phyloP scores from a whole-genome alignment of 805 yeast species.

The Teunomyces barrocoloradensis region DNA sequence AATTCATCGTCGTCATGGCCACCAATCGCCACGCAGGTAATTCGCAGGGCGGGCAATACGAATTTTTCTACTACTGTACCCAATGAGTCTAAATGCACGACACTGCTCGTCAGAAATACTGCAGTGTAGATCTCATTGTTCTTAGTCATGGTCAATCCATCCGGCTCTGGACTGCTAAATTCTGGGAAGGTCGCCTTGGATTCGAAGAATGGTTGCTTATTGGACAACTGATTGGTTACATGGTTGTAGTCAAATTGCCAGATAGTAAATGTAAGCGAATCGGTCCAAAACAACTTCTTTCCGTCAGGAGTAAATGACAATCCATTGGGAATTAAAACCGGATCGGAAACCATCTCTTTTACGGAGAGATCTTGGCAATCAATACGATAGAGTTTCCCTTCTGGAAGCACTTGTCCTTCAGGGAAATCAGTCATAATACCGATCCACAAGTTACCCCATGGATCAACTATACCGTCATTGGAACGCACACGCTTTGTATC shows the following conservation, averaged over 20 bases:
- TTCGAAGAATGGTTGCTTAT: constrained; percentile 20
- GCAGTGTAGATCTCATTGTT: constrained; percentile 61
- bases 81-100: constrained; percentile 49
- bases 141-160: constrained; percentile 66
- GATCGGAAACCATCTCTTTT: constrained; percentile 31
- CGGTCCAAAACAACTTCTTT: constrained; percentile 39
- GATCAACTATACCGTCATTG: constrained; percentile 81
- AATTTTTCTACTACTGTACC: constrained; percentile 54
- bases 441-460: constrained; percentile 72
- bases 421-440: constrained; percentile 74
- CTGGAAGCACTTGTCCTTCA: constrained; percentile 33
- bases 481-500: constrained; percentile 39
- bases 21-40: constrained; percentile 70
- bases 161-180: constrained; percentile 58
- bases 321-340: constrained; percentile 64
- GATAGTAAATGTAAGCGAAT: constrained; percentile 32
- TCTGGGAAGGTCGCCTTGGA: constrained; percentile 14
- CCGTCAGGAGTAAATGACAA: constrained; percentile 33
- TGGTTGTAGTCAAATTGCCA: constrained; percentile 40
- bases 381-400: constrained; percentile 49
- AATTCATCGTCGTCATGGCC: constrained; percentile 49
- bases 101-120: constrained; percentile 58
- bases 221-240: constrained; percentile 23
- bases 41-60: constrained; percentile 55
- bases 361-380: constrained; percentile 29